Evolutionary conservation across 371 early-diverging fungal species (phyloP), one percentile per base, ranked within the genome.

Genomic region (Mortierella sp.): DNA sequence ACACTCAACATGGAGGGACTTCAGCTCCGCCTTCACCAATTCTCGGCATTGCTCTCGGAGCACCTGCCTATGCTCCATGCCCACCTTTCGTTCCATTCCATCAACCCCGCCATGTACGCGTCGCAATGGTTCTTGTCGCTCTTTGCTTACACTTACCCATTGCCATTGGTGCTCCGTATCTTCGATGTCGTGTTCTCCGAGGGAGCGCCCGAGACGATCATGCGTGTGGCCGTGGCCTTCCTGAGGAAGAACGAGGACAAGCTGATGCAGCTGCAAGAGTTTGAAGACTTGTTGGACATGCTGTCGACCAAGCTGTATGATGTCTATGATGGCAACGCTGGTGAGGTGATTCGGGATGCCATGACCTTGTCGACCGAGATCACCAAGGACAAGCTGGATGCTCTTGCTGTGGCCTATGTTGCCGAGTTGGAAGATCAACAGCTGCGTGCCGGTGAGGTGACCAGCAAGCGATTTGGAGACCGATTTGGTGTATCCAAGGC

Each of bases 81-180:
- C 16, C 96, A 96, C 71, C 80, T 97, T 54, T 81, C 85, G 10
- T 60, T 71, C 54, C 88, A 92, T 59, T 90, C 90, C 46, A 86
- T 98, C 19, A 85, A 88, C 60, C 81, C 94, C 0, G 93, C 91
- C 58, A 96, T 97, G 94, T 98, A 94, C 57, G 96, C 92, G 0
- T 91, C 94, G 9, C 94, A 93, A 71, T 95, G 97, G 97, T 96
- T 96, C 80, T 85, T 98, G 80, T 96, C 98, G 3, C 70, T 96
- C 48, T 98, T 97, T 79, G 95, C 98, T 2, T 96, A 95, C 79
- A 87, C 95, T 1, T 94, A 96, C 70, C 98, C 98, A 5, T 84
- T 96, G 28, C 85, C 88, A 1, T 78, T 96, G 52, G 96, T 96
- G 5, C 82, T 95, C 66, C 90, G 98, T 4, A 91, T 98, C 60